Evolutionary conservation across 2,329 filamentous ascomycete genomes (phyloP), one percentile per base, ranked within the genome.

Genomic region (Allantophomopsis cytisporea): DNA sequence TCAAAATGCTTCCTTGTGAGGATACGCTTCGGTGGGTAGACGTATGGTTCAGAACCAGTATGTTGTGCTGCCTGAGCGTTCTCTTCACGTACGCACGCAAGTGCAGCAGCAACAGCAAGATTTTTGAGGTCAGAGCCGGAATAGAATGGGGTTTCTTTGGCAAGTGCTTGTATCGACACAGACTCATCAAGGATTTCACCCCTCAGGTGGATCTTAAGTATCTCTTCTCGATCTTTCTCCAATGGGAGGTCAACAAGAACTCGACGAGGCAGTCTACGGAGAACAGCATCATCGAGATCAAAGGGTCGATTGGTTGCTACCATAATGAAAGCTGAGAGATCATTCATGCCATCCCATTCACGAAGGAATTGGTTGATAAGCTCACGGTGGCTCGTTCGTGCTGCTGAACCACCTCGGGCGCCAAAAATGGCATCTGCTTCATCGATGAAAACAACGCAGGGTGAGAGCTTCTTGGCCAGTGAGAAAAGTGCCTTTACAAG

Each of bases 281-380:
- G 68, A 8, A 91, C 82, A 8, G 84, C 84, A 50, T 91, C 84
- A 52, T 98, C 91, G 1, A 98, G 73, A 53, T 96, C 91, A 53
- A 94, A 95, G 0, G 91, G 91, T 8, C 89, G 72, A 59, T 98
- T 96, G 7, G 88, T 96, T 20, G 91, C 89, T 0, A 96, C 87
- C 87, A 98, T 95, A 59, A 98, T 89, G 57, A 98, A 96, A 2
- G 89, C 86, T 14, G 82, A 83, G 36, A 78, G 73, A 50, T 83
- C 82, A 39, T 67, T 66, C 66, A 96, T 80, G 10, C 91, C 91
- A 51, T 96, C 91, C 91, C 89, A 96, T 58, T 96, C 89, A 39
- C 87, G 82, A 37, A 98, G 65, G 58, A 96, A 96, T 60, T 98
- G 89, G 54, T 95, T 98, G 58, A 96, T 88, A 40, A 91, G 80